Percentiles rank a stretch among this genome's conserved stretches.
These are phyloP conservation scores for Sordariomycetes sp. DNA, from an alignment of 2,329 filamentous ascomycete species.

Conservation along the genomic window DNA sequence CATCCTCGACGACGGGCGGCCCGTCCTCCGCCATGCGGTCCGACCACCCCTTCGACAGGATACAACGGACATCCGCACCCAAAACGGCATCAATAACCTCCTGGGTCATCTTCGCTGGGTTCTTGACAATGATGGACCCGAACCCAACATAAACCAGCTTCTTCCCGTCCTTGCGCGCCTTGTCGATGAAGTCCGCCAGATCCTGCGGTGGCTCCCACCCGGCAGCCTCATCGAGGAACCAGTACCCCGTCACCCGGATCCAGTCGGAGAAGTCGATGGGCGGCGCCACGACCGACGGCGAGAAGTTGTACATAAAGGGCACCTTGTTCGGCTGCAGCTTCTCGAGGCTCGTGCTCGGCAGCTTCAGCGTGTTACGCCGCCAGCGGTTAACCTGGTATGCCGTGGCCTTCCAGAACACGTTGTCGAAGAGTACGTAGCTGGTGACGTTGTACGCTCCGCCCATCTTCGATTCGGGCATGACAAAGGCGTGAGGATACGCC, in stretches of 20 bases:
- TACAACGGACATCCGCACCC: slow-evolving; percentile 87
- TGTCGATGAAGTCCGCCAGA: slow-evolving; percentile 70
- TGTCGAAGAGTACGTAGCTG: slow-evolving; percentile 94
- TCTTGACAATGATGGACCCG: slow-evolving; percentile 87
- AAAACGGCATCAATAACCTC: slow-evolving; percentile 88
- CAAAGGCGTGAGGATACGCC: slow-evolving; percentile 93
- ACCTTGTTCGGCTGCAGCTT: slow-evolving; percentile 95
- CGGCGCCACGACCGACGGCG: slow-evolving; percentile 83
- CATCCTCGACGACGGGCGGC: slow-evolving; percentile 42
- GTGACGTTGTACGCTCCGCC: slow-evolving; percentile 92
- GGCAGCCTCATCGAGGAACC: slow-evolving; percentile 78
- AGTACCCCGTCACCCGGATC: slow-evolving; percentile 95
- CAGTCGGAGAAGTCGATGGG: slow-evolving; percentile 95
- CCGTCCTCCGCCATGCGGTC: slow-evolving; percentile 46
- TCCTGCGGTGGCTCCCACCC: slow-evolving; percentile 66
- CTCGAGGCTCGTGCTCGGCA: slow-evolving; percentile 73
- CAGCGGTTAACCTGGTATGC: slow-evolving; percentile 86
- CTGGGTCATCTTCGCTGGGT: slow-evolving; percentile 78
- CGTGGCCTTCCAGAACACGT: slow-evolving; percentile 91
- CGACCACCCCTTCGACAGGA: slow-evolving; percentile 95
- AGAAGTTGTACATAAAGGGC: slow-evolving; percentile 98
- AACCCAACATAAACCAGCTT: slow-evolving; percentile 97
- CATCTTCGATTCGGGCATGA: slow-evolving; percentile 86
- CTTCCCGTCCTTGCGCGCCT: slow-evolving; percentile 70
- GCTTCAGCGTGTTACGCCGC: slow-evolving; percentile 68